phyloP scores from a whole-genome alignment of 2,329 filamentous ascomycete species.

The Xylariaceae sp. region DNA sequence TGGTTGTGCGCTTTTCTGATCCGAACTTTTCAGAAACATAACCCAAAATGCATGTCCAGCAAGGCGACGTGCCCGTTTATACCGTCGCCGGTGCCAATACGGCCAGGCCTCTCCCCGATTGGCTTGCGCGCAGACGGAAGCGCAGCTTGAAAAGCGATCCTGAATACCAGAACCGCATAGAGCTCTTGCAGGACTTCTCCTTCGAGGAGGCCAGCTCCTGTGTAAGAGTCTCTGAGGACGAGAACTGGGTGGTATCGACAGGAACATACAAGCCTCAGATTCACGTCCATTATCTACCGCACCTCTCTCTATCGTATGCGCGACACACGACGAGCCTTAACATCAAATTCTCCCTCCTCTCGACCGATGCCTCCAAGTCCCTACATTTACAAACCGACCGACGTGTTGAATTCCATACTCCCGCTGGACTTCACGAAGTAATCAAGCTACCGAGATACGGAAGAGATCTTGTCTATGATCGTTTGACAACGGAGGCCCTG shows the following conservation, averaged over 20 bases:
- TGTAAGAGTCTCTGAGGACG: slow-evolving; percentile 82
- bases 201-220: slow-evolving; percentile 94
- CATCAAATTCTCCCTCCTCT: slow-evolving; percentile 82
- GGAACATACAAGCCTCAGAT: slow-evolving; percentile 76
- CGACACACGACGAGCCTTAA: slow-evolving; percentile 86
- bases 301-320: slow-evolving; percentile 87
- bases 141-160: slow-evolving; percentile 85
- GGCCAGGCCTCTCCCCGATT: slow-evolving; percentile 84
- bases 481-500: slow-evolving; percentile 74
- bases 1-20: slow-evolving; percentile 1
- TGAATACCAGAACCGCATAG: slow-evolving; percentile 89
- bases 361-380: slow-evolving; percentile 88
- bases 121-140: slow-evolving; percentile 83
- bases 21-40: slow-evolving; percentile 1
- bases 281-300: slow-evolving; percentile 90
- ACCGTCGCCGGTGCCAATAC: slow-evolving; percentile 90
- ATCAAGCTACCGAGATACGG: slow-evolving; percentile 91
- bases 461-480: slow-evolving; percentile 61
- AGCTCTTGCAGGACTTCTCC: slow-evolving; percentile 94
- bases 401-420: slow-evolving; percentile 76
- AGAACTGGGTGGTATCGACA: slow-evolving; percentile 94
- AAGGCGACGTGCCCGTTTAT: slow-evolving; percentile 82
- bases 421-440: slow-evolving; percentile 71
- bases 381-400: slow-evolving; percentile 90
- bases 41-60: slow-evolving; percentile 69